Evolutionary conservation across 495 filamentous ascomycete genomes (phyloP), one percentile per base, ranked within the genome.

Genomic region (Talaromyces liani): DNA sequence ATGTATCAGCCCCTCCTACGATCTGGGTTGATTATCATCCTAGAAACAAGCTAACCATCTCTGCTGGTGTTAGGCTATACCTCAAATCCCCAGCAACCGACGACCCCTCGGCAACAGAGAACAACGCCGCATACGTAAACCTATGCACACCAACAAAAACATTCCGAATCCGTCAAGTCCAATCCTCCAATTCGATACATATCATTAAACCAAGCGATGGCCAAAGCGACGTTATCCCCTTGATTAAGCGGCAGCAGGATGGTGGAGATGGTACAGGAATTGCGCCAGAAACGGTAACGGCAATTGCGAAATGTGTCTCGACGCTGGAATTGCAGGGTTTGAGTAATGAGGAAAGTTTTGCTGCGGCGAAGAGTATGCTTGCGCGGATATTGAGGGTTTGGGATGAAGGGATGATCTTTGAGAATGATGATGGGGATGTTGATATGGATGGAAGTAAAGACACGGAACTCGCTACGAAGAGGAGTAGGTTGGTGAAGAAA

Each of bases 161-260:
- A 20, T 97, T 88, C 79, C 85, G 85, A 33, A 80, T 96, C 58
- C 90, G 90, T 20, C 91, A 96, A 73, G 92, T 96, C 65, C 91
- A 93, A 69, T 93, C 92, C 0, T 96, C 92, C 16, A 97, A 97
- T 71, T 88, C 88, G 6, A 76, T 96, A 39, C 89, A 91, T 72
- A 70, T 96, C 7, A 78, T 91, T 29, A 72, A 79, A 31, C 82
- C 91, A n/a, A 80, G 79, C 53, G 67, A 66, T 4, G 72, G 68
- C 12, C 62, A 66, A 3, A 70, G 71, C 54, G 65, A 73, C 20
- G 61, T 63, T 7, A 69, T 66, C 14, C 73, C 60, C 67, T 74
- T 36, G 70, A 67, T 18, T 0, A 65, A 31, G 24, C 47, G 3
- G 58, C 68, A 58, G 29, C 41, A 10, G 65, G 68, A 18, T n/a